These are phyloP conservation scores for Sutorius australiensis DNA, from an alignment of 768 basidiomycete species.

Conservation along the genomic window DNA sequence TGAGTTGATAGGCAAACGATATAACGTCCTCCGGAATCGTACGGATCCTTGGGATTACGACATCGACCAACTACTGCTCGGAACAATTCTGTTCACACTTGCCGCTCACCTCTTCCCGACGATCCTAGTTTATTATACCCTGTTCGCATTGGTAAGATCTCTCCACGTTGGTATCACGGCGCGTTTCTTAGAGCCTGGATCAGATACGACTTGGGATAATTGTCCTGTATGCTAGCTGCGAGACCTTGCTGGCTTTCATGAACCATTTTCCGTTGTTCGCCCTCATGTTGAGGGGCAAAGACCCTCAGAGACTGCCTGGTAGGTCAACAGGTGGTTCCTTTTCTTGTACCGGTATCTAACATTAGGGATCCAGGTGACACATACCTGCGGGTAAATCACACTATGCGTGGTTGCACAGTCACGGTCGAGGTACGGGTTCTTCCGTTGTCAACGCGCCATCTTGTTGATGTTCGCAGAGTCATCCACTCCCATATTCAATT, in stretches of 20 bases:
- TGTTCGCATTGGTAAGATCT: constrained; percentile 64
- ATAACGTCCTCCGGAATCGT: constrained; percentile 82
- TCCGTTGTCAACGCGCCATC: not conserved
- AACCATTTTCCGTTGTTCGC: constrained; percentile 93
- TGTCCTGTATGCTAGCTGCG: constrained; percentile 55
- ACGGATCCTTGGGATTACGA: constrained; percentile 90
- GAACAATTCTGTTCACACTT: constrained; percentile 84
- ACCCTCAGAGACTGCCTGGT: constrained; percentile 83
- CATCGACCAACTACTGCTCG: constrained; percentile 91
- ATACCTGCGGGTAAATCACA: constrained; percentile 28
- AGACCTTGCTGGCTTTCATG: constrained; percentile 70
- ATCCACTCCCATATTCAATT: constrained; percentile 45
- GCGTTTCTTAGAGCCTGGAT: not conserved
- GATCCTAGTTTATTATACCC: constrained; percentile 75
- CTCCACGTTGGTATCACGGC: not conserved
- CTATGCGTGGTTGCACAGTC: constrained; percentile 18
- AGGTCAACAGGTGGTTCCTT: not conserved
- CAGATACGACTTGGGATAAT: constrained; percentile 57
- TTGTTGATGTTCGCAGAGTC: constrained; percentile 38
- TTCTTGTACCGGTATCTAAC: not conserved
- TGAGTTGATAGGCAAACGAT: constrained; percentile 66
- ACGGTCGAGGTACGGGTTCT: constrained; percentile 18
- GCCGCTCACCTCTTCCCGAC: constrained; percentile 83
- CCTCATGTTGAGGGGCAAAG: constrained; percentile 78
- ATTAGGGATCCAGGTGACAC: constrained; percentile 21